A percentile compares a stretch with the other conserved stretches of the same genome.
Conservation (phyloP, 2,329 filamentous ascomycete species). For the Fusarium papillatum region DNA sequence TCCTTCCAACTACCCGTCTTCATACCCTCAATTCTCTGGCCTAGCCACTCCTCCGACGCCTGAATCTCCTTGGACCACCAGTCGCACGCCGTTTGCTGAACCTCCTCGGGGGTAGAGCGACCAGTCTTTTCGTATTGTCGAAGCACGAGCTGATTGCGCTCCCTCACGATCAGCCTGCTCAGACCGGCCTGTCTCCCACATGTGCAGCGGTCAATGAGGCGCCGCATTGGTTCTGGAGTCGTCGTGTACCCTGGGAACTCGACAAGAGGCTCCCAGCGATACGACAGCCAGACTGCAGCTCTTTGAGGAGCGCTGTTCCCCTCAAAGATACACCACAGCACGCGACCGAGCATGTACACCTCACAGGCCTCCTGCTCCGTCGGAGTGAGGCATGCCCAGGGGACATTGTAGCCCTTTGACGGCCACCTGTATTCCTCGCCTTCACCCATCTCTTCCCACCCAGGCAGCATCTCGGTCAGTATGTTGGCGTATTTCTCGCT, state of each 20-base stretch:
- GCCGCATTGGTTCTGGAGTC: constrained; percentile 60
- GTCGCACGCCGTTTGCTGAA: constrained; percentile 53
- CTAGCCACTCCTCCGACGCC: constrained; percentile 62
- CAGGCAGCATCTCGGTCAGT: constrained; percentile 59
- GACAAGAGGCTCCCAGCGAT: constrained; percentile 66
- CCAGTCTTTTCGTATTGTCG: constrained; percentile 48
- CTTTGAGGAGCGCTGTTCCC: constrained; percentile 70
- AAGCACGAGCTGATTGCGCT: constrained; percentile 61
- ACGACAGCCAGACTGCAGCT: constrained; percentile 71
- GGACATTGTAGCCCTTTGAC: constrained; percentile 64
- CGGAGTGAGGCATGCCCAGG: constrained; percentile 67
- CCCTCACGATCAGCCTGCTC: constrained; percentile 59
- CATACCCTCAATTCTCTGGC: constrained; percentile 53
- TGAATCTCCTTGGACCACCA: constrained; percentile 66
- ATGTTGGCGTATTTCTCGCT: constrained; percentile 56
- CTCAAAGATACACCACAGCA: constrained; percentile 75
- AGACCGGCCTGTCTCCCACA: constrained; percentile 60
- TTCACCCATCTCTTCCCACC: constrained; percentile 57
- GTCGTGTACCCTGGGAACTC: constrained; percentile 67
- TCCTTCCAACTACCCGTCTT: constrained; percentile 61
- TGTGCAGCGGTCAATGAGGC: constrained; percentile 66
- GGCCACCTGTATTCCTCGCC: constrained; percentile 63
- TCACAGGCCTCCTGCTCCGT: constrained; percentile 69
- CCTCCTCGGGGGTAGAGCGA: constrained; percentile 51
- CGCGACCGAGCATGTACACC: constrained; percentile 73